Conservation (phyloP, 1,284 basidiomycete genomes). For the Trametes pubescens region DNA sequence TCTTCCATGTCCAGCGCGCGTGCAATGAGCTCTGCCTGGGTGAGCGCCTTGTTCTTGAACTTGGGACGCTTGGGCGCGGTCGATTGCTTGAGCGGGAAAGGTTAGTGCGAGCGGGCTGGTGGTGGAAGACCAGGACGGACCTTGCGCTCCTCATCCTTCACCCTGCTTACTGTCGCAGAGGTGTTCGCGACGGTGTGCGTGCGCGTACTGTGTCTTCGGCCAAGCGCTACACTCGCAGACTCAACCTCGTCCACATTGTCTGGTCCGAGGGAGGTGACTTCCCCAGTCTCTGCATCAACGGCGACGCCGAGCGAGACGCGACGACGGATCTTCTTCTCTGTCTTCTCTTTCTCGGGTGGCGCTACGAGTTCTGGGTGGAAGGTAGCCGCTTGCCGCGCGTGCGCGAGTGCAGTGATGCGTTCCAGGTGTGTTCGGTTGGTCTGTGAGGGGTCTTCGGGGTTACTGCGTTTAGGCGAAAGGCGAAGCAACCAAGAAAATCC, state of each 20-base stretch:
- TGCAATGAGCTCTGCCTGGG: slow-evolving; percentile 83
- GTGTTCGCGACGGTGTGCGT: slow-evolving; percentile 72
- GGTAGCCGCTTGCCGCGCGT: slow-evolving; percentile 66
- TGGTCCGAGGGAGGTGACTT: slow-evolving; percentile 46
- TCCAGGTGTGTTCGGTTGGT: slow-evolving; percentile 61
- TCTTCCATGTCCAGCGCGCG: slow-evolving; percentile 87
- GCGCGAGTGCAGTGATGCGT: slow-evolving; percentile 68
- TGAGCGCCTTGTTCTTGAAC: slow-evolving; percentile 57
- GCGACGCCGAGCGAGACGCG: slow-evolving; percentile 62
- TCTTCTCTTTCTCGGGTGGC: slow-evolving; percentile 40
- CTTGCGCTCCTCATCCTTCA: slow-evolving; percentile 69
- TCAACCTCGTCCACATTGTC: slow-evolving; percentile 6
- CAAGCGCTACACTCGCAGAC: slow-evolving; percentile 37
- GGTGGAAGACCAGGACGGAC: slow-evolving; percentile 45
- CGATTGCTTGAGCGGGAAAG: slow-evolving; percentile 7
- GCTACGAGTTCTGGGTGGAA: slow-evolving; percentile 59
- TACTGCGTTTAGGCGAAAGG: slow-evolving; percentile 9
- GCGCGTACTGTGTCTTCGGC: slow-evolving; percentile 69
- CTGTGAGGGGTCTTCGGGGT: slow-evolving; percentile 45
- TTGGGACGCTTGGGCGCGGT: slow-evolving; percentile 66
- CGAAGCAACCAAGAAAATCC: not conserved
- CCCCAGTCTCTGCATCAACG: slow-evolving; percentile 65
- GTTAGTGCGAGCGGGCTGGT: not conserved
- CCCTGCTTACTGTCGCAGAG: slow-evolving; percentile 64
- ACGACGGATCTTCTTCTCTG: slow-evolving; percentile 51